Evolutionary conservation across 805 yeast species (phyloP).

Genomic region (Tetrapisispora namnaoensis): DNA sequence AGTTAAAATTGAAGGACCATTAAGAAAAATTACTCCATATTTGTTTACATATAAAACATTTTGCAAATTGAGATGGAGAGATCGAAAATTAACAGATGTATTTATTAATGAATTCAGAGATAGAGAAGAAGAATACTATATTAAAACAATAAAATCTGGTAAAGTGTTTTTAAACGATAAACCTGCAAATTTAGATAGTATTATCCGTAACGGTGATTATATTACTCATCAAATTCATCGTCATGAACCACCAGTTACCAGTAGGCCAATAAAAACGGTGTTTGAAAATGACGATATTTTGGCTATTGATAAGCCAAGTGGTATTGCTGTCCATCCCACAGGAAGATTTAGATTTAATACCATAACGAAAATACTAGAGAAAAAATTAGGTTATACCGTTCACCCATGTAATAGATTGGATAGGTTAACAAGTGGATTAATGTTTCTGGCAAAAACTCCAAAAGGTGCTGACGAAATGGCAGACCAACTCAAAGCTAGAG

Average conservation of each 20-base stretch:
- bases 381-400: conserved; percentile 53
- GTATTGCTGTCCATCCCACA: conserved; percentile 93
- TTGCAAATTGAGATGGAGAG: conserved; percentile 89
- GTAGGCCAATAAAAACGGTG: conserved; percentile 50
- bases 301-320: conserved; percentile 88
- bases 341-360: conserved; percentile 74
- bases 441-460: conserved; percentile 81
- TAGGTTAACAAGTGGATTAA: conserved; percentile 81
- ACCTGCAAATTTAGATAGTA: conserved; percentile 52
- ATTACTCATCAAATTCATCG: conserved; percentile 72
- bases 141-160: conserved; percentile 46
- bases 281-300: conserved; percentile 65
- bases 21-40: conserved; percentile 75
- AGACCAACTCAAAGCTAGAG: conserved; percentile 59
- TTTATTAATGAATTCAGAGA: conserved; percentile 82
- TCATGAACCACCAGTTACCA: conserved; percentile 80
- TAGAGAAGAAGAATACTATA: conserved; percentile 56
- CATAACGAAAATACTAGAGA: conserved; percentile 65
- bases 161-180: conserved; percentile 63
- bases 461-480: conserved; percentile 70
- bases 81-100: conserved; percentile 66
- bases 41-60: conserved; percentile 82
- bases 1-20: conserved; percentile 46
- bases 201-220: conserved; percentile 72
- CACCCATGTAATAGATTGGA: conserved; percentile 90